A percentile compares a stretch with the other conserved stretches of the same genome.
phyloP scores from a whole-genome alignment of 805 yeast species.

The Metschnikowia lachancei region DNA sequence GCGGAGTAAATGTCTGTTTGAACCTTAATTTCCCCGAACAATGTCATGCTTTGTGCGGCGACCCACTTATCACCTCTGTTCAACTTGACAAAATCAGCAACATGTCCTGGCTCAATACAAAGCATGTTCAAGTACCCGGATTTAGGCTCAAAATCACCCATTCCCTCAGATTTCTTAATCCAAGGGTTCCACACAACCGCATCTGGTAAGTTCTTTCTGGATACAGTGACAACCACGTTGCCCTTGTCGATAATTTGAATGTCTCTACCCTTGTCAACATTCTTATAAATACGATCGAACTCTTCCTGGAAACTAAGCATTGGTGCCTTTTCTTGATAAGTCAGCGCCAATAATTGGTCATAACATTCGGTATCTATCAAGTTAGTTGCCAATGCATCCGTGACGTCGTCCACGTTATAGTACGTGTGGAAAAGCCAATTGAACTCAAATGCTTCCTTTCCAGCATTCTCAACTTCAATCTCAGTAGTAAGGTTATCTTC shows the following conservation, averaged over 20 bases:
- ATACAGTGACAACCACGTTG: slow-evolving; percentile 64
- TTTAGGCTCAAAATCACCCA: slow-evolving; percentile 89
- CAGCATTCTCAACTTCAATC: slow-evolving; percentile 75
- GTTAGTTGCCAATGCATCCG: slow-evolving; percentile 73
- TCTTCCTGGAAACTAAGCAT: slow-evolving; percentile 72
- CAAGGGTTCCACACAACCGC: slow-evolving; percentile 98
- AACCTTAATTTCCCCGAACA: slow-evolving; percentile 59
- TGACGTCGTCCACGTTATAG: slow-evolving; percentile 70
- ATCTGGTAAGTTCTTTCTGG: slow-evolving; percentile 61
- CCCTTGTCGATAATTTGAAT: slow-evolving; percentile 72
- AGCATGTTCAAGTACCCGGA: slow-evolving; percentile 82
- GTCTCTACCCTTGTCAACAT: slow-evolving; percentile 50
- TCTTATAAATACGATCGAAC: slow-evolving; percentile 78
- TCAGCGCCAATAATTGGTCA: slow-evolving; percentile 69
- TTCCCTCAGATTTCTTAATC: slow-evolving; percentile 74
- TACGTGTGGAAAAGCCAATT: slow-evolving; percentile 96
- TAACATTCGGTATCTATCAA: slow-evolving; percentile 67
- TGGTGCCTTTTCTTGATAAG: slow-evolving; percentile 71
- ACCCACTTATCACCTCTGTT: slow-evolving; percentile 74
- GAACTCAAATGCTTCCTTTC: slow-evolving; percentile 67
- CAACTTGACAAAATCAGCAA: slow-evolving; percentile 61
- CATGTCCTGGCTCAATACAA: slow-evolving; percentile 93
- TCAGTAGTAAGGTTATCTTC: slow-evolving; percentile 59
- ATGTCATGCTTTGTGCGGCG: slow-evolving; percentile 60
- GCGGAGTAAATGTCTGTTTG: slow-evolving; percentile 46